Base-by-base conservation (phyloP, 2,329 filamentous ascomycete species). In the Pseudogymnoascus sp. region DNA sequence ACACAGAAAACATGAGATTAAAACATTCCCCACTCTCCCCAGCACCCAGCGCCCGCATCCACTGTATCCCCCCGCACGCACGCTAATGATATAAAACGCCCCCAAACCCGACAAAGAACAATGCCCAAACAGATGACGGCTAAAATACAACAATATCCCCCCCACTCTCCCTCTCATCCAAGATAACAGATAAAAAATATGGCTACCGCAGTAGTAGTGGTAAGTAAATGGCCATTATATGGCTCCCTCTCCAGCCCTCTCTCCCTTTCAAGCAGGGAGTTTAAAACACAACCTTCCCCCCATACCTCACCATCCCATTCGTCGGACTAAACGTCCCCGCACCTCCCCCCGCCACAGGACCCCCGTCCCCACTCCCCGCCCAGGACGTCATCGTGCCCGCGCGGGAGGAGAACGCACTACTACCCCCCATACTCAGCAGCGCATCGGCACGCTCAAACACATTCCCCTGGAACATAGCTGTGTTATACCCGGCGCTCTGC, bases 371-470 rank as follows among this genome's bases (percentile, higher is more conserved):
- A 14, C 50, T 35, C 2, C 50, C 29, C 3, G 8, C 16, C 50
- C 50, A 56, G 1, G n/a, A 6, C 16, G 69, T 71, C 72, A 74
- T 74, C 0, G 73, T 73, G 19, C 68, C 71, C 0, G 68, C 65
- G 42, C 72, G 68, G 2, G 72, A 73, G 24, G 68, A 70, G 31
- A 63, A 61, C 1, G 67, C 61, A 3, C 68, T 68, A 31, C 63
- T 65, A 11, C 38, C 38, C 2, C 29, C 42, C 63, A 69, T 69
- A 19, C 68, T 70, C 1, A 72, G 65, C n/a, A 72, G 66, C 3
- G 70, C 65, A 59, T 74, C 72, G 10, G 72, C 67, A 21, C 72
- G 68, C 47, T 74, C 71, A 62, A 70, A 74, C 7, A 72, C 68
- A 56, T 70, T 70, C 21, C 71, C 68, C 16, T 61, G 63, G 47